Base-by-base conservation (phyloP, 1,284 basidiomycete genomes). In the Hemileia vastatrix region DNA sequence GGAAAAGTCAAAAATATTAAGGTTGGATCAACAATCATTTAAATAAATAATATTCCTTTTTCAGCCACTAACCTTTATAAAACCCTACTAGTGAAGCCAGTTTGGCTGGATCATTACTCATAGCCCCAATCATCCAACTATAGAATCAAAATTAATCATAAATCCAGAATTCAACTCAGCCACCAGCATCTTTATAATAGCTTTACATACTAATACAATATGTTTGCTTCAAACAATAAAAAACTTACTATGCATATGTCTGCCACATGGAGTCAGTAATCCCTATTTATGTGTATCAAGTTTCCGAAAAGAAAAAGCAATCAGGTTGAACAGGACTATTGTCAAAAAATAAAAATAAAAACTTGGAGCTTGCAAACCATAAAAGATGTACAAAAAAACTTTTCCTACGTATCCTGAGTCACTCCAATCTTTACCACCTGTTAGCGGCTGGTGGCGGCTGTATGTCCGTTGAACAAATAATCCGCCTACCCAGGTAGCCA, bases 381-480 rank as follows among this genome's bases (percentile, higher is more conserved):
- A 66, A 36, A 70, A 71, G 59, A 73, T 68, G 63, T 71, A 72
- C 23, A 74, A 65, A 63, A 71, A 67, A 64, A 64, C 66, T 49
- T 65, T 65, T 1, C 66, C 69, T 3, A 65, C 65, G 60, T 68
- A 72, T 36, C 54, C 33, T 43, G 27, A 21, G 53, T 67, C 4
- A 54, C 64, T 31, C 60, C 53, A 55, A 57, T 59, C 55, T 21
- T 36, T 43, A 57, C 57, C 21, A 53, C 24, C 1, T 57, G 24
- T 33, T 24, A 6, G 48, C 9, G 61, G 36, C 27, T 54, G 40
- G 24, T 47, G 65, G 23, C 72, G 68, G 8, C 65, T 70, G 54
- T 70, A 73, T 24, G 60, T 65, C 49, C 49, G 65, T 56, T 73
- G 72, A 11, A 69, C 65, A 13, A 65, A 52, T 64, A 70, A 73